Conservation (phyloP, 176 grass and related monocot species). For the Luzula sylvatica region DNA sequence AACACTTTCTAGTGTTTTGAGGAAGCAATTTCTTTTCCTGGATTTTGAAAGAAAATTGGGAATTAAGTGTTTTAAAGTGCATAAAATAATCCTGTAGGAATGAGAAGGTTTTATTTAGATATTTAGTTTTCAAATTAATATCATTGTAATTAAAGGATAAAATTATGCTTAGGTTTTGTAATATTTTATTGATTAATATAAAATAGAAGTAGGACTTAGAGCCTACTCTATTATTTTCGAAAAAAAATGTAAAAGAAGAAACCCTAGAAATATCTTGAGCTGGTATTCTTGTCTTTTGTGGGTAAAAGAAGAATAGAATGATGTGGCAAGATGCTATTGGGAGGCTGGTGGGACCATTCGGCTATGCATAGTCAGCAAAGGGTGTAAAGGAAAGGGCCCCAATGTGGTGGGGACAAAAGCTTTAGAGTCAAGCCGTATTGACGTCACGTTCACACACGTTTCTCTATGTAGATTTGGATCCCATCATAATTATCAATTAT, state of each 20-base stretch:
- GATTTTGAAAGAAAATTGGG: too few relatives aligned
- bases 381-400: constrained; percentile 60
- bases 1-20: too few relatives aligned
- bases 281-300: constrained; percentile 65
- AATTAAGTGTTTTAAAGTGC: too few relatives aligned
- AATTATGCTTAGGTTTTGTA: too few relatives aligned
- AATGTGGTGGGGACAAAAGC: constrained; percentile 50
- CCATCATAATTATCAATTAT: constrained; percentile 1
- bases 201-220: too few relatives aligned
- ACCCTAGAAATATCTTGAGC: constrained; percentile 53
- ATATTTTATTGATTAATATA: too few relatives aligned
- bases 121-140: too few relatives aligned
- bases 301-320: constrained; percentile 11
- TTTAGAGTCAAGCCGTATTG: constrained; percentile 44
- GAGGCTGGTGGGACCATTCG: constrained; percentile 26
- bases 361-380: constrained; percentile 26
- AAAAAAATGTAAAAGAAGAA: not conserved
- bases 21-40: too few relatives aligned
- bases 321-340: constrained; percentile 33
- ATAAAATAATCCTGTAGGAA: too few relatives aligned
- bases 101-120: too few relatives aligned
- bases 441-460: constrained; percentile 87
- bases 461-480: constrained; percentile 59
- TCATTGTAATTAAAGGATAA: too few relatives aligned
- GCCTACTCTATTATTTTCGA: too few relatives aligned